These are phyloP conservation scores for Leccinum disarticulatum DNA, from an alignment of 768 basidiomycete genomes.

Conservation along the genomic window DNA sequence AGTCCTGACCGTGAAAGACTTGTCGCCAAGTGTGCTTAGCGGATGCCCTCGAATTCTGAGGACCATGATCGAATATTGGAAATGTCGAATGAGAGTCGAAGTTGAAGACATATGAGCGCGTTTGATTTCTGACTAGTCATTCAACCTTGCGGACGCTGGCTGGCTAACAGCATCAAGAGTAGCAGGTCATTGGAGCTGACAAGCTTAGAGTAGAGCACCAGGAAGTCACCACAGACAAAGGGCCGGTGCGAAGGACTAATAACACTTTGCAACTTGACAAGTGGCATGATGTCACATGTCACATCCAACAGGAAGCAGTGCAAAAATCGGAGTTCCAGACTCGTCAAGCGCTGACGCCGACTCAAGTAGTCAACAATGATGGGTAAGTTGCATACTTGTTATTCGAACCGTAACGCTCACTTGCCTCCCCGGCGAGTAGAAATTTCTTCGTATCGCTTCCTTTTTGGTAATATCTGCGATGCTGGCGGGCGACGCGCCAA, in stretches of 20 bases:
- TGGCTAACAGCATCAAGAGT: not conserved
- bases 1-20: not conserved
- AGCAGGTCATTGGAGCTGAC: not conserved
- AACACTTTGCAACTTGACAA: not conserved
- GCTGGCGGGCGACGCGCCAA: not conserved
- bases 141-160: not conserved
- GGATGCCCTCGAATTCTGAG: not conserved
- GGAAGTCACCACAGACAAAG: not conserved
- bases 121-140: not conserved
- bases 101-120: not conserved
- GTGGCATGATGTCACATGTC: no score
- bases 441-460: not conserved
- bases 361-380: no score
- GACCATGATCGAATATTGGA: not conserved
- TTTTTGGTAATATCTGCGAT: not conserved
- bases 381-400: no score
- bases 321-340: not conserved
- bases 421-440: not conserved
- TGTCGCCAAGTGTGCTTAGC: not conserved
- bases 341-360: not conserved
- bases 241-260: not conserved
- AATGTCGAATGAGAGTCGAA: not conserved
- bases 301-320: no score
- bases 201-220: not conserved
- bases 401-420: not conserved